Percentiles rank a stretch among this genome's conserved stretches.
Conservation (phyloP, 2,329 filamentous ascomycete species). For the Fusarium penzigii region DNA sequence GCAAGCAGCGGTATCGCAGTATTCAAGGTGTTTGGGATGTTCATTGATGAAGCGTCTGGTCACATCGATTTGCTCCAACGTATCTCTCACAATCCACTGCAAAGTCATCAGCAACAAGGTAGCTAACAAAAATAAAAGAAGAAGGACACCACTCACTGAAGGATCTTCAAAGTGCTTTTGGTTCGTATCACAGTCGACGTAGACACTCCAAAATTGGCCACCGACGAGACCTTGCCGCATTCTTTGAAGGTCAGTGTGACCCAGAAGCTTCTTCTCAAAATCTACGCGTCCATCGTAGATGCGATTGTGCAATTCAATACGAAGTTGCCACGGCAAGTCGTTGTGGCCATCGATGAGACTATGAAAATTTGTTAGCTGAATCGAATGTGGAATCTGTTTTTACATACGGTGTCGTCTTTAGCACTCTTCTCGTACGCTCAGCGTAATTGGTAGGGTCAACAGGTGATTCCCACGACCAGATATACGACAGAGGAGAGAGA, state of each 20-base stretch:
- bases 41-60: conserved; percentile 29
- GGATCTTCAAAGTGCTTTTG: conserved; percentile 28
- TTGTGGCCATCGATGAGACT: conserved; percentile 34
- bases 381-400: background rate
- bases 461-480: background rate
- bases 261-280: conserved; percentile 17
- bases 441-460: background rate
- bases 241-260: conserved; percentile 29
- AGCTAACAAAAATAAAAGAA: background rate
- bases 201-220: conserved; percentile 33
- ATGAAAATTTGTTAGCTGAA: background rate
- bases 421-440: background rate
- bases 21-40: conserved; percentile 23
- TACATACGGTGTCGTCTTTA: background rate
- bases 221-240: conserved; percentile 31
- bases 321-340: conserved; percentile 30
- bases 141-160: conserved; percentile 7
- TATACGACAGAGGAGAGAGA: background rate
- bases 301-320: conserved; percentile 32
- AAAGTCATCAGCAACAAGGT: background rate
- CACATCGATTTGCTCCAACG: conserved; percentile 37
- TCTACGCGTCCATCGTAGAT: conserved; percentile 14
- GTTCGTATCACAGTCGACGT: conserved; percentile 23
- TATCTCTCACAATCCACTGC: conserved; percentile 11
- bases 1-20: conserved; percentile 28